phyloP scores from a whole-genome alignment of 2,329 filamentous ascomycete genomes.

The Fusarium chaquense region DNA sequence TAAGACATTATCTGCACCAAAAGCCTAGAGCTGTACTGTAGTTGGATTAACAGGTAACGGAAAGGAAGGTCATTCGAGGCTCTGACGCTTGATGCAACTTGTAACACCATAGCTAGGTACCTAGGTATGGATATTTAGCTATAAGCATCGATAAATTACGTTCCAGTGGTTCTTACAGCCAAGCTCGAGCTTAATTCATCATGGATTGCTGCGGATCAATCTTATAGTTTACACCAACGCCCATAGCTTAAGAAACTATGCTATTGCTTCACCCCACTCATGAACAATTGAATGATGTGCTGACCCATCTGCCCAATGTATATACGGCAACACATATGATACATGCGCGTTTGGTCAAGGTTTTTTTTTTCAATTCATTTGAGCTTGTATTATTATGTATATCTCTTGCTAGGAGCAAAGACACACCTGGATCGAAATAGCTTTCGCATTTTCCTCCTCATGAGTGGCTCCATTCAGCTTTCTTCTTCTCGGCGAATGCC shows the following conservation, averaged over 20 bases:
- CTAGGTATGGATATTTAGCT: neutral
- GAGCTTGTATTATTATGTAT: neutral
- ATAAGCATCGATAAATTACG: neutral
- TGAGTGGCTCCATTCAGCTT: constrained; percentile 88
- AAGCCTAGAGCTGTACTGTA: neutral
- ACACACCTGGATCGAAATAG: neutral
- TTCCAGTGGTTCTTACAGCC: neutral
- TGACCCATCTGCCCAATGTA: neutral
- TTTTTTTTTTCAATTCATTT: constrained; percentile 1
- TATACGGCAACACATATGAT: neutral
- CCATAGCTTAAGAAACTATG: constrained; percentile 1
- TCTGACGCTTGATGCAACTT: neutral
- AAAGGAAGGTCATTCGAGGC: neutral
- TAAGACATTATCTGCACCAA: constrained; percentile 16
- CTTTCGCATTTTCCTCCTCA: constrained; percentile 54
- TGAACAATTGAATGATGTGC: constrained; percentile 9
- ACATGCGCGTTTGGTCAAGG: neutral
- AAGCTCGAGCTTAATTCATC: neutral
- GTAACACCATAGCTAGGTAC: neutral
- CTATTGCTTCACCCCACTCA: constrained; percentile 16
- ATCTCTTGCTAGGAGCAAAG: neutral
- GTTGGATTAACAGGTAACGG: neutral
- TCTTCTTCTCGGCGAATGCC: constrained; percentile 95
- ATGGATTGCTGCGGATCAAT: constrained; percentile 1
- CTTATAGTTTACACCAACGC: constrained; percentile 7